Evolutionary conservation across 192 early-diverging fungal genomes (phyloP).

Genomic region (Coemansia sp.): DNA sequence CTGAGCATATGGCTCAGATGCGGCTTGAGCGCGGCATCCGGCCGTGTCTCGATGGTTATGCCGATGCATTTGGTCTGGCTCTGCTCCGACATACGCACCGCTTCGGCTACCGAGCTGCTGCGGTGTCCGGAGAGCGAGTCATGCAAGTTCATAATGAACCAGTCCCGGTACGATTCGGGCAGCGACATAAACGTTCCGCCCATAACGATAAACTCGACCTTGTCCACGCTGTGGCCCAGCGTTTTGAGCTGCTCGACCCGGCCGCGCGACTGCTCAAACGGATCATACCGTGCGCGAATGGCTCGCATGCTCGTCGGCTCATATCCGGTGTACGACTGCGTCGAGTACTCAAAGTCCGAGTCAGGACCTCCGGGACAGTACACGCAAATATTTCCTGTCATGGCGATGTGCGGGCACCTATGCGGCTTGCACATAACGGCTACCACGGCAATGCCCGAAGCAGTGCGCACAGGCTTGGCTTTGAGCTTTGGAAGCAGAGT

Average conservation of each 20-base stretch:
- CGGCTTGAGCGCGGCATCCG: constrained; percentile 97
- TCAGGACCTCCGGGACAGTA: constrained; percentile 98
- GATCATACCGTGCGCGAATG: constrained; percentile 96
- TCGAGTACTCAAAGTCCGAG: constrained; percentile 99
- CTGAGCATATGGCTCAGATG: constrained; percentile 97
- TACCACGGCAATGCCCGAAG: constrained; percentile 56
- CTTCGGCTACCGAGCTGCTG: constrained; percentile 90
- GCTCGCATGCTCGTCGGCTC: constrained; percentile 99
- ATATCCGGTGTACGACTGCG: constrained; percentile 99
- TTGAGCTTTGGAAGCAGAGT: constrained; percentile 82
- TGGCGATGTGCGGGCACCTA: constrained; percentile 97
- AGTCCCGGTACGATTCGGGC: constrained; percentile 91
- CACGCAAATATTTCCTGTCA: constrained; percentile 99
- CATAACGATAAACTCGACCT: constrained; percentile 99
- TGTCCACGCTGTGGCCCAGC: constrained; percentile 95
- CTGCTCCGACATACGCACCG: constrained; percentile 96
- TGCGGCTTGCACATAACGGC: constrained; percentile 72
- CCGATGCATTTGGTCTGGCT: constrained; percentile 96
- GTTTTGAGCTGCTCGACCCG: constrained; percentile 91
- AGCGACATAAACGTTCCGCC: constrained; percentile 99
- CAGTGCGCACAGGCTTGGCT: constrained; percentile 96
- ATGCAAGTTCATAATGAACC: constrained; percentile 97
- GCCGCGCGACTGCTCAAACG: constrained; percentile 91
- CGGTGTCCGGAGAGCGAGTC: constrained; percentile 92
- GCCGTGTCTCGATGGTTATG: constrained; percentile 98